These are phyloP conservation scores for Russula earlei DNA, from an alignment of 768 basidiomycete species.

Conservation along the genomic window DNA sequence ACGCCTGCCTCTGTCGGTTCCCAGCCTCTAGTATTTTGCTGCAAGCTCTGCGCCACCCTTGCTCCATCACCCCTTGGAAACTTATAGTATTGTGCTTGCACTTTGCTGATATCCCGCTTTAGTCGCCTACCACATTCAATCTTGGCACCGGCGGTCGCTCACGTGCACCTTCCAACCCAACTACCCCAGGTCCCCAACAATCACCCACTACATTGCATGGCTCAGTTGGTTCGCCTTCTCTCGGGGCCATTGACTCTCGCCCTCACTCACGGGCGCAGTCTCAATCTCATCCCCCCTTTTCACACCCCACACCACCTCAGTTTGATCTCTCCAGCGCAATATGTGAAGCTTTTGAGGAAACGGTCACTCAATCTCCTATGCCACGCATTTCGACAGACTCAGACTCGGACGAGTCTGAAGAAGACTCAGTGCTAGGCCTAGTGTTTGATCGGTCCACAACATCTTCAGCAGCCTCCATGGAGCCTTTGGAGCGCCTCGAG, in stretches of 20 bases:
- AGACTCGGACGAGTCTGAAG: slow-evolving; percentile 44
- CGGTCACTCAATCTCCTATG: slow-evolving; percentile 49
- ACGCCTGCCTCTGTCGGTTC: background rate
- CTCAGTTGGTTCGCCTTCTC: slow-evolving; percentile 33
- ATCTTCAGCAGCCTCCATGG: slow-evolving; percentile 60
- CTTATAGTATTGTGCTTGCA: background rate
- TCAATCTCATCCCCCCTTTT: slow-evolving; percentile 35
- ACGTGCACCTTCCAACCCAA: slow-evolving; percentile 68
- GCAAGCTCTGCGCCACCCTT: background rate
- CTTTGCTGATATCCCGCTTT: slow-evolving; percentile 28
- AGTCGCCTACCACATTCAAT: slow-evolving; percentile 37
- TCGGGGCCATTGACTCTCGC: slow-evolving; percentile 36
- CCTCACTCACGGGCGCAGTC: slow-evolving; percentile 59
- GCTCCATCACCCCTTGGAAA: background rate
- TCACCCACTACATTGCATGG: slow-evolving; percentile 35
- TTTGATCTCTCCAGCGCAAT: slow-evolving; percentile 31
- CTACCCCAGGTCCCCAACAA: slow-evolving; percentile 27
- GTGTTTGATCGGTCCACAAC: slow-evolving; percentile 51
- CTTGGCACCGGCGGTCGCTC: slow-evolving; percentile 37
- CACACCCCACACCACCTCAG: slow-evolving; percentile 31
- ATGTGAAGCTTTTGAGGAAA: slow-evolving; percentile 36
- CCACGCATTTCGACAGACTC: slow-evolving; percentile 35
- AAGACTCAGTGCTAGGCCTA: slow-evolving; percentile 44
- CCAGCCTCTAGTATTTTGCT: background rate
- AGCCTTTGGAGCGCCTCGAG: slow-evolving; percentile 63